These are phyloP conservation scores for Brassica incana DNA, from an alignment of 345 rosid species.

Conservation along the genomic window DNA sequence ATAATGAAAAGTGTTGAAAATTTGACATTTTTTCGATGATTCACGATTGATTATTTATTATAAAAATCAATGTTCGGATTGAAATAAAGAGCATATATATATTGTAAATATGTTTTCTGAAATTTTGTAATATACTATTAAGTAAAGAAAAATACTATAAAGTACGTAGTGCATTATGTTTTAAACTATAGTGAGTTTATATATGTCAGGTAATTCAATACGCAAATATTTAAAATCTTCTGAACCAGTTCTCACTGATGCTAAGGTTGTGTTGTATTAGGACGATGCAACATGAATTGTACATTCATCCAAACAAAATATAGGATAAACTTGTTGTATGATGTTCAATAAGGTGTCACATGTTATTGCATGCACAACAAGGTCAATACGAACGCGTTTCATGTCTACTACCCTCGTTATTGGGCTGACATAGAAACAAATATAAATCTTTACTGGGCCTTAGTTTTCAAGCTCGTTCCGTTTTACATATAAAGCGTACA, in stretches of 20 bases:
- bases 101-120: background rate
- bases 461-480: background rate
- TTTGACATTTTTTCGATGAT: background rate
- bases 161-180: background rate
- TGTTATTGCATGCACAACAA: too few species aligned
- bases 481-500: background rate
- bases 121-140: background rate
- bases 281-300: background rate
- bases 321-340: too few species aligned
- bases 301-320: background rate
- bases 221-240: too few species aligned
- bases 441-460: constrained; percentile 11
- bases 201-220: too few species aligned
- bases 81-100: background rate
- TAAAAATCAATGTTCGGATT: background rate
- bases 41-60: background rate
- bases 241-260: background rate
- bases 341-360: background rate
- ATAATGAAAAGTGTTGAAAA: background rate
- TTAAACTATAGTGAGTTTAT: background rate
- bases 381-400: background rate
- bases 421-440: background rate
- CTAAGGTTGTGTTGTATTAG: background rate
- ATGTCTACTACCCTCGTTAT: background rate
- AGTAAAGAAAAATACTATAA: background rate